phyloP scores from a whole-genome alignment of 2,329 filamentous ascomycete genomes.

The Erysiphe pulchra region DNA sequence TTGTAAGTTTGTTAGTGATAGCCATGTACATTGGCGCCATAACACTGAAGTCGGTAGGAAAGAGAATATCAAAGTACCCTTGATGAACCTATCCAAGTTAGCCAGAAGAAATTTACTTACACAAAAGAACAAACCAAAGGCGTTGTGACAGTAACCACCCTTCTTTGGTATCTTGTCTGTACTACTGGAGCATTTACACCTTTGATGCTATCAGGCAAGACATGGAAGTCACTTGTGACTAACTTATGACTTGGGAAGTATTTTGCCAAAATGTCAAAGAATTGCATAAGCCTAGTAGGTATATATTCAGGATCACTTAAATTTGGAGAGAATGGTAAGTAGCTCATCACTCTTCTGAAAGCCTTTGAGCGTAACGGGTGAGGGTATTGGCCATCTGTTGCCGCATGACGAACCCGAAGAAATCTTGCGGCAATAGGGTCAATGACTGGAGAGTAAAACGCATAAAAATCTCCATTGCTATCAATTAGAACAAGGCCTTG shows the following conservation, averaged over 20 bases:
- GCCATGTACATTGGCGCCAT: slow-evolving; percentile 82
- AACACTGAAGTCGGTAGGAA: slow-evolving; percentile 82
- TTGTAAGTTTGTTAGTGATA: slow-evolving; percentile 74
- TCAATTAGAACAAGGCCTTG: slow-evolving; percentile 82
- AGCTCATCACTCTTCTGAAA: slow-evolving; percentile 33
- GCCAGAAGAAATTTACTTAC: background rate
- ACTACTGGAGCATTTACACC: slow-evolving; percentile 87
- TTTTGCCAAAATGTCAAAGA: slow-evolving; percentile 71
- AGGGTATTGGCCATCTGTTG: slow-evolving; percentile 36
- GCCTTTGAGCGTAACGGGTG: slow-evolving; percentile 25
- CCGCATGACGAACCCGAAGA: slow-evolving; percentile 60
- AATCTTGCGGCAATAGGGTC: slow-evolving; percentile 68
- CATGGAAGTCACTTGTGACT: slow-evolving; percentile 74
- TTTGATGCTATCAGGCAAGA: slow-evolving; percentile 53
- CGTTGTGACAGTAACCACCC: slow-evolving; percentile 71
- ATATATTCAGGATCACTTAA: slow-evolving; percentile 76
- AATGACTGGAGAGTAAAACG: slow-evolving; percentile 63
- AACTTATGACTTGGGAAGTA: slow-evolving; percentile 82
- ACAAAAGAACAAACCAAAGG: slow-evolving; percentile 40
- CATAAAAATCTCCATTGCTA: slow-evolving; percentile 65
- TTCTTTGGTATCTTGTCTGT: slow-evolving; percentile 72
- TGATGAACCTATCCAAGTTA: slow-evolving; percentile 49
- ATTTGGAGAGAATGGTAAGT: slow-evolving; percentile 47
- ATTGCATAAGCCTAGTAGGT: slow-evolving; percentile 82
- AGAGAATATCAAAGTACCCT: slow-evolving; percentile 96